Evolutionary conservation across 2,329 filamentous ascomycete genomes (phyloP).

Genomic region (Podosphaera xanthii): DNA sequence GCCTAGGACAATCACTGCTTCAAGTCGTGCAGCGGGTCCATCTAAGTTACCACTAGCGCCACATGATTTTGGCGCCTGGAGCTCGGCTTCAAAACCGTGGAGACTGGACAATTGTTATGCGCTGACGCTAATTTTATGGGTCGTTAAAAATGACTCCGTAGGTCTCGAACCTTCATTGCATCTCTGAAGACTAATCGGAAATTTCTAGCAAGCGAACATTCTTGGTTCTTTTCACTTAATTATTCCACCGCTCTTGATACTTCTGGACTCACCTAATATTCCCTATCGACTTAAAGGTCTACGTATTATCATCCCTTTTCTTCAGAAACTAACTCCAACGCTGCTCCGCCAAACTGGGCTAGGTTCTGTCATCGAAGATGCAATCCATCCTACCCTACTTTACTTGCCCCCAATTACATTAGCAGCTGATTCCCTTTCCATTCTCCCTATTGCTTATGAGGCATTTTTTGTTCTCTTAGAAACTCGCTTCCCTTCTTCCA

Average conservation of each 20-base stretch:
- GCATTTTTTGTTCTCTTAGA: slow-evolving; percentile 35
- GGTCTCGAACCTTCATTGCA: slow-evolving; percentile 10
- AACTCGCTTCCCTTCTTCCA: slow-evolving; percentile 4
- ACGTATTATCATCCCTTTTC: slow-evolving; percentile 27
- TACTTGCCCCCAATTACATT: slow-evolving; percentile 59
- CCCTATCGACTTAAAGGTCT: slow-evolving; percentile 33
- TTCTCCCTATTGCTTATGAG: slow-evolving; percentile 43
- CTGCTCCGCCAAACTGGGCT: slow-evolving; percentile 41
- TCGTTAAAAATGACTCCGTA: slow-evolving; percentile 27
- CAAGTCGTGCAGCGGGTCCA: slow-evolving; percentile 31
- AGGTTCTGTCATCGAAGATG: slow-evolving; percentile 42
- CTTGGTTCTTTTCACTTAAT: slow-evolving; percentile 41
- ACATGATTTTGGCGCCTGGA: slow-evolving; percentile 17
- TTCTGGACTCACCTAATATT: slow-evolving; percentile 39
- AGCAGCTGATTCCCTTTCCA: slow-evolving; percentile 39
- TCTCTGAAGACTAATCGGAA: neutral
- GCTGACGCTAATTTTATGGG: slow-evolving; percentile 37
- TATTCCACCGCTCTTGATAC: slow-evolving; percentile 39
- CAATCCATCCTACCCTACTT: slow-evolving; percentile 47
- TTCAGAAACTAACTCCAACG: slow-evolving; percentile 24
- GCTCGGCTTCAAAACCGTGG: slow-evolving; percentile 30
- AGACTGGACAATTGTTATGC: slow-evolving; percentile 29
- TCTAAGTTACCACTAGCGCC: slow-evolving; percentile 19
- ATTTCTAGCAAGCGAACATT: slow-evolving; percentile 21
- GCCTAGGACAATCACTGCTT: slow-evolving; percentile 28